Conservation (phyloP, 129 eudicot species). For the Saposhnikovia divaricata region DNA sequence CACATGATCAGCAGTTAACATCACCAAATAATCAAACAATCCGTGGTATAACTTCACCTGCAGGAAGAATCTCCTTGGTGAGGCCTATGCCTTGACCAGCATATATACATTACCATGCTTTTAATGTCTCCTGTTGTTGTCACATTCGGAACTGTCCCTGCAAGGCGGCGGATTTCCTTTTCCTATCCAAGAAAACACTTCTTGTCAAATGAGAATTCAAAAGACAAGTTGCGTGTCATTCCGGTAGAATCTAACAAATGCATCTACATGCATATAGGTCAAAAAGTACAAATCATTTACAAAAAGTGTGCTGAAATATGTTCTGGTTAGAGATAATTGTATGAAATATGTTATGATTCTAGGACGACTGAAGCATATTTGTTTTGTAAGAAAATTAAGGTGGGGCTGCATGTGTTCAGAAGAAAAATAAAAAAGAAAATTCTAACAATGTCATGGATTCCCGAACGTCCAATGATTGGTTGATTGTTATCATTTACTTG, state of each 20-base stretch:
- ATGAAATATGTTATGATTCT: not conserved
- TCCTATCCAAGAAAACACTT: too few species aligned
- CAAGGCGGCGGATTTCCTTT: too few species aligned
- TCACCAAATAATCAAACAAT: conserved; percentile 20
- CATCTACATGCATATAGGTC: not conserved
- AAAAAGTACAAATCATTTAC: not conserved
- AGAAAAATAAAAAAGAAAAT: not conserved
- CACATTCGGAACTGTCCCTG: too few species aligned
- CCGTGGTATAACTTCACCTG: conserved; percentile 19
- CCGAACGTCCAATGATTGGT: conserved; percentile 64
- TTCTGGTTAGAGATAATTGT: not conserved
- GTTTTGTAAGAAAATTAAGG: not conserved
- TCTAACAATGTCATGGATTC: conserved; percentile 59
- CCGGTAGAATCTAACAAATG: not conserved
- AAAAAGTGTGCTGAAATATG: not conserved
- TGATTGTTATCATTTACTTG: conserved; percentile 60
- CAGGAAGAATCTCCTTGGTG: too few species aligned
- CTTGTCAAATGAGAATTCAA: too few species aligned
- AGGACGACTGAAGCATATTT: not conserved
- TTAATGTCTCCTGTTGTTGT: too few species aligned
- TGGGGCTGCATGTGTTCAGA: not conserved
- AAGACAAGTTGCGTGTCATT: too few species aligned
- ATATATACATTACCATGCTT: conserved; percentile 65
- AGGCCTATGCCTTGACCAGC: conserved; percentile 76
- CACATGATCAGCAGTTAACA: too few species aligned